Conservation (phyloP, 495 filamentous ascomycete genomes). For the Friedmanniomyces simplex region DNA sequence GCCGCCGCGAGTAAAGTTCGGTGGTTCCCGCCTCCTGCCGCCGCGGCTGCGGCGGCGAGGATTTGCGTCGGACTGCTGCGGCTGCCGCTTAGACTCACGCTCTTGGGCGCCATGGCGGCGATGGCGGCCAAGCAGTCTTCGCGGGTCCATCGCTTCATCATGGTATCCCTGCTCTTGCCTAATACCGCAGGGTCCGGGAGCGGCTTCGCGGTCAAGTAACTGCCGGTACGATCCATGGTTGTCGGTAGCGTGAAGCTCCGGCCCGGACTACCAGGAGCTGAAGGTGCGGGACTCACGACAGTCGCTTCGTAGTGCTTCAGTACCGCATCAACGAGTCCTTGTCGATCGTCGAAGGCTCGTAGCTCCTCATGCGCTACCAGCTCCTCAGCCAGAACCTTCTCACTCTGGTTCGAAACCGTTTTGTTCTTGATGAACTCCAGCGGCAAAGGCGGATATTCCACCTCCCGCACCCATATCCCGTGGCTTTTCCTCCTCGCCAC, state of each 20-base stretch:
- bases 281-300: slow-evolving; percentile 53
- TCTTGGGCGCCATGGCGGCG: slow-evolving; percentile 55
- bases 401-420: slow-evolving; percentile 31
- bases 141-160: slow-evolving; percentile 68
- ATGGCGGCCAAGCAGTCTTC: slow-evolving; percentile 57
- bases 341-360: slow-evolving; percentile 55
- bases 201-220: slow-evolving; percentile 8
- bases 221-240: slow-evolving; percentile 2
- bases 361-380: slow-evolving; percentile 31
- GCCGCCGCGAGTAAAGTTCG: slow-evolving; percentile 13
- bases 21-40: slow-evolving; percentile 8
- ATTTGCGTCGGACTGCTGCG: slow-evolving; percentile 38
- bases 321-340: slow-evolving; percentile 58
- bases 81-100: slow-evolving; percentile 56
- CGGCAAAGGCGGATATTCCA: slow-evolving; percentile 43
- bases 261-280: slow-evolving; percentile 23
- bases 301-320: slow-evolving; percentile 63
- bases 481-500: slow-evolving; percentile 59
- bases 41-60: background rate
- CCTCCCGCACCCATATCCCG: slow-evolving; percentile 64
- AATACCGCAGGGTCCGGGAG: slow-evolving; percentile 29
- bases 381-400: slow-evolving; percentile 44
- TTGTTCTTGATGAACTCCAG: slow-evolving; percentile 33
- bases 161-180: slow-evolving; percentile 52
- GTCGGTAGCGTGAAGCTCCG: slow-evolving; percentile 4